Conservation (phyloP, 2,329 filamentous ascomycete genomes). For the Decorospora gaudefroyi region DNA sequence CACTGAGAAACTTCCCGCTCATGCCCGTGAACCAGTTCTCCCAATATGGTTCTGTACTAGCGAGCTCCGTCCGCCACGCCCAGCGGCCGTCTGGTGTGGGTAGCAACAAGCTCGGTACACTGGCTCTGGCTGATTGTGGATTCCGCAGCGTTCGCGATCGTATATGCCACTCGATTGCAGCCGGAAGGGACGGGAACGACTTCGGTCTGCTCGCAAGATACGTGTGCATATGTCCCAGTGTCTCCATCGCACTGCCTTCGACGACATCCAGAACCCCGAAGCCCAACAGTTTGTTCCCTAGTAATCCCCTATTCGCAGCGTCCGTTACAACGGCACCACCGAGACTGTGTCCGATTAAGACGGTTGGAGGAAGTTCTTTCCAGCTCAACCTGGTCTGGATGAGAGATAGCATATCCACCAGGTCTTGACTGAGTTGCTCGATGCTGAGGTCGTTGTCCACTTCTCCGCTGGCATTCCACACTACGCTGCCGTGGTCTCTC, state of each 20-base stretch:
- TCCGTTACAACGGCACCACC: conserved; percentile 91
- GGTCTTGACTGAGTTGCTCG: conserved; percentile 71
- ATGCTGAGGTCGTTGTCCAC: conserved; percentile 69
- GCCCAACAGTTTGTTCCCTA: conserved; percentile 73
- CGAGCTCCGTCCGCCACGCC: conserved; percentile 85
- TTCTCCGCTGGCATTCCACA: conserved; percentile 45
- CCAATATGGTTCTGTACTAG: conserved; percentile 87
- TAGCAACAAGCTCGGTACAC: conserved; percentile 78
- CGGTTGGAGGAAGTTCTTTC: conserved; percentile 70
- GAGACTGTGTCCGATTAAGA: conserved; percentile 89
- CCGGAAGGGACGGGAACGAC: conserved; percentile 74
- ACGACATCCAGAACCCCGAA: conserved; percentile 94
- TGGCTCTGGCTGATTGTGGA: conserved; percentile 78
- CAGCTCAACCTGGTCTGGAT: conserved; percentile 72
- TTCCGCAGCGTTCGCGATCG: conserved; percentile 87
- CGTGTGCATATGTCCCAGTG: conserved; percentile 88
- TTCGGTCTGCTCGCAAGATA: conserved; percentile 82
- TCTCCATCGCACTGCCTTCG: conserved; percentile 92
- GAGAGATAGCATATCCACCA: conserved; percentile 69
- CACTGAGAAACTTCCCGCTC: conserved; percentile 82
- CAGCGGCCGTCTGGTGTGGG: conserved; percentile 56
- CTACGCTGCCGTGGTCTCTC: conserved; percentile 78
- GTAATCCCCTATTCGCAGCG: conserved; percentile 67
- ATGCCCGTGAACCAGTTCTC: conserved; percentile 89
- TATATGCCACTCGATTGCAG: conserved; percentile 92